Conservation (phyloP, 192 early-diverging fungal genomes). For the Linnemannia zychae region DNA sequence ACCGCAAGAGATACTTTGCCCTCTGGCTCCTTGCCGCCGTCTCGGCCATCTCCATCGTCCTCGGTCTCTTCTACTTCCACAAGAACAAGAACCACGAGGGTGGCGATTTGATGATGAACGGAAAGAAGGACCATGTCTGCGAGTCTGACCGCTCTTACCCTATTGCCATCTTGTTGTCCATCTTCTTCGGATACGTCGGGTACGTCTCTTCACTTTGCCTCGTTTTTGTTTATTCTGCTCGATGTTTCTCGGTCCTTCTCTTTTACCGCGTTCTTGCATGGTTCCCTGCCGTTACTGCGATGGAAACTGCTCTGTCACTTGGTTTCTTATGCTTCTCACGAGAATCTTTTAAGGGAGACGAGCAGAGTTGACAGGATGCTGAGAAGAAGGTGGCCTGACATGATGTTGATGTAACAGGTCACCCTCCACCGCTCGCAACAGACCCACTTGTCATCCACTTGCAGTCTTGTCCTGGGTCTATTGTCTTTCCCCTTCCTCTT, state of each 20-base stretch:
- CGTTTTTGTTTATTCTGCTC: background rate
- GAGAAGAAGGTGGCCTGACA: background rate
- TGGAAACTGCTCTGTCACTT: background rate
- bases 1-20: conserved; percentile 55
- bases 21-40: conserved; percentile 48
- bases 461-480: background rate
- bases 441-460: too few relatives aligned
- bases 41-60: conserved; percentile 35
- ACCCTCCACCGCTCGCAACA: background rate
- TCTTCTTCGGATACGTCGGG: conserved; percentile 69
- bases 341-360: background rate
- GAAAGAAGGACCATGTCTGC: conserved; percentile 47
- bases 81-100: conserved; percentile 28
- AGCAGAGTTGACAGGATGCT: background rate
- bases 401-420: background rate
- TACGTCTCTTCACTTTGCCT: conserved; percentile 23
- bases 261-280: background rate
- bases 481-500: background rate
- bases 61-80: conserved; percentile 47
- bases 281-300: background rate
- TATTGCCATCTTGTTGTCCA: conserved; percentile 63
- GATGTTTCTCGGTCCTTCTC: background rate
- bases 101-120: conserved; percentile 6
- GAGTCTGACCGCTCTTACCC: conserved; percentile 66
- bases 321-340: background rate